These are phyloP conservation scores for Picea glauca DNA, from an alignment of 75 land plant species.

Conservation along the genomic window DNA sequence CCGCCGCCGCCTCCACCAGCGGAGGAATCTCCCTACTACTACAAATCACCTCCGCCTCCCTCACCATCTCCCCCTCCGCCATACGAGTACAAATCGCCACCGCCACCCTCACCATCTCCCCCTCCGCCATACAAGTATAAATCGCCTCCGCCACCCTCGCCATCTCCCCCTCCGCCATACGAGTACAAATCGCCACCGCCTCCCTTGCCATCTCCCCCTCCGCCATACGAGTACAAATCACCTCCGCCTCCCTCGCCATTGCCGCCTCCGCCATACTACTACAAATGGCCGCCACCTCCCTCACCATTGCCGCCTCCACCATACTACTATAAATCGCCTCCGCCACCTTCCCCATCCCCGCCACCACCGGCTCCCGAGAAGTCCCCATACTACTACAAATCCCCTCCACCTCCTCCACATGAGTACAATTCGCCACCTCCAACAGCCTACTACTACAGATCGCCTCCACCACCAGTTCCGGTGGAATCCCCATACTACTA, in stretches of 20 bases:
- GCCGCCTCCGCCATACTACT: constrained; percentile 12
- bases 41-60: constrained; percentile 35
- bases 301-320: no score
- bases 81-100: constrained; percentile 30
- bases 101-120: constrained; percentile 30
- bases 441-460: constrained; percentile 22
- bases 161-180: constrained; percentile 17
- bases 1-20: constrained; percentile 27
- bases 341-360: constrained; percentile 14
- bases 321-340: no score
- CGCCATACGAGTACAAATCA: constrained; percentile 4
- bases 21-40: constrained; percentile 15
- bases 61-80: constrained; percentile 28
- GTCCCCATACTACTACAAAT: constrained; percentile 13
- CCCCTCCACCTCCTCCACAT: constrained; percentile 16
- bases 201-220: constrained; percentile 20
- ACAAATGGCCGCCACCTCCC: neutral
- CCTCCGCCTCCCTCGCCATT: constrained; percentile 20
- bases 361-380: constrained; percentile 18
- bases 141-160: constrained; percentile 20
- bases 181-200: constrained; percentile 14
- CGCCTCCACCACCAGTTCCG: constrained; percentile 17
- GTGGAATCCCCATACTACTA: constrained; percentile 24
- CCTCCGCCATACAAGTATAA: constrained; percentile 22
- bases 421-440: constrained; percentile 32